Evolutionary conservation across 2,329 filamentous ascomycete genomes (phyloP), one percentile per base, ranked within the genome.

Genomic region (Penicillium sp.): DNA sequence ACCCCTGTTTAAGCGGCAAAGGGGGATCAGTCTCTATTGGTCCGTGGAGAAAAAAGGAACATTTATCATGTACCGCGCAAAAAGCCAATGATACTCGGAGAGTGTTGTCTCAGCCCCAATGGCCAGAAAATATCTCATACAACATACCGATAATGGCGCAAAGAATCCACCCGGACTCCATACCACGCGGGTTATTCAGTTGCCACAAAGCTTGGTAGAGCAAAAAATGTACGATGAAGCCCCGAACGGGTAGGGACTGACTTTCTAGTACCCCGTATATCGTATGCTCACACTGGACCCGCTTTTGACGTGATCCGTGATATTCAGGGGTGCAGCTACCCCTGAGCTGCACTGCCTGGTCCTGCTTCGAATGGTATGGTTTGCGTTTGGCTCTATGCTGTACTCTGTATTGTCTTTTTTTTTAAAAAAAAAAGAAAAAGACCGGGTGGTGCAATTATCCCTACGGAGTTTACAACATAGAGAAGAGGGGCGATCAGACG

Each of bases 181-280:
- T 53, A 23, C 16, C 13, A 38, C 46, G 33, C 31, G 13, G 23
- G 8, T 29, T 38, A 34, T 34, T 21, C 4, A 13, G 11, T 23
- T 40, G 33, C 50, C 33, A 39, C 33, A 53, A 53, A 53, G 50
- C 50, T 53, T 53, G 50, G 23, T 53, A 29, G 29, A 47, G 16
- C 13, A 31, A 23, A 33, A 19, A n/a, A 23, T 29, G 34, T 25
- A n/a, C n/a, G 5, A 46, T 16, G 11, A 23, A 21, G 11, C 41
- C 11, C 10, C n/a, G 31, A 29, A 21, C 4, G n/a, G 16, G 15
- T 31, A n/a, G 6, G 16, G 13, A 39, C n/a, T 23, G 13, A 25
- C 41, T 31, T n/a, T 29, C 25, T 19, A 9, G 8, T 29, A 31
- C 8, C 11, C 13, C 5, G 29, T 23, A 34, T 46, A 21, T 33